phyloP scores from a whole-genome alignment of 306 rosid genomes.

The Mimosa bimucronata region DNA sequence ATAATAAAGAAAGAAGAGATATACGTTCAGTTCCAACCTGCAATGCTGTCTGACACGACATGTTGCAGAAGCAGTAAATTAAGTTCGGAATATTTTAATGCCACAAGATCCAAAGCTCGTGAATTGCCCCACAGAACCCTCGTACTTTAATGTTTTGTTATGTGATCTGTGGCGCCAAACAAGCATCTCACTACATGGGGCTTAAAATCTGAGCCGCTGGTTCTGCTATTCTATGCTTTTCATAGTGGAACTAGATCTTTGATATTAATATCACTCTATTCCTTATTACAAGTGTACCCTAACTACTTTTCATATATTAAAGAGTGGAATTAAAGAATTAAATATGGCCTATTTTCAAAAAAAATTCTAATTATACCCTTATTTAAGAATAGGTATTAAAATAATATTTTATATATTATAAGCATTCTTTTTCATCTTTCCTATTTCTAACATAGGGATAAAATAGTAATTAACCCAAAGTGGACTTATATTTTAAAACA shows the following conservation, averaged over 20 bases:
- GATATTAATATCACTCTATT: neutral
- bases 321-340: too few species aligned
- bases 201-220: neutral
- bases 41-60: constrained; percentile 4
- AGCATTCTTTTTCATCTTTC: too few species aligned
- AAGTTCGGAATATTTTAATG: neutral
- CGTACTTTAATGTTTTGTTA: constrained; percentile 5
- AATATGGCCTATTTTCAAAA: too few species aligned
- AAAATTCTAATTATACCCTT: too few species aligned
- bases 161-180: neutral
- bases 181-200: neutral
- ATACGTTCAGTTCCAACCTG: neutral
- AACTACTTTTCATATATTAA: too few species aligned
- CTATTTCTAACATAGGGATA: too few species aligned
- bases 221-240: neutral
- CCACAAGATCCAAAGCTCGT: constrained; percentile 34
- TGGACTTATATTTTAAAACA: too few species aligned
- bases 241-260: neutral
- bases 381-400: too few species aligned
- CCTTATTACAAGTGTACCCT: neutral
- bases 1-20: neutral
- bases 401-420: too few species aligned
- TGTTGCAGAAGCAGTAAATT: constrained; percentile 2
- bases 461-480: too few species aligned
- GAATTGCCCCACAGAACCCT: constrained; percentile 1